Conservation (phyloP, 2,329 filamentous ascomycete species). For the Graphilbum sp. region DNA sequence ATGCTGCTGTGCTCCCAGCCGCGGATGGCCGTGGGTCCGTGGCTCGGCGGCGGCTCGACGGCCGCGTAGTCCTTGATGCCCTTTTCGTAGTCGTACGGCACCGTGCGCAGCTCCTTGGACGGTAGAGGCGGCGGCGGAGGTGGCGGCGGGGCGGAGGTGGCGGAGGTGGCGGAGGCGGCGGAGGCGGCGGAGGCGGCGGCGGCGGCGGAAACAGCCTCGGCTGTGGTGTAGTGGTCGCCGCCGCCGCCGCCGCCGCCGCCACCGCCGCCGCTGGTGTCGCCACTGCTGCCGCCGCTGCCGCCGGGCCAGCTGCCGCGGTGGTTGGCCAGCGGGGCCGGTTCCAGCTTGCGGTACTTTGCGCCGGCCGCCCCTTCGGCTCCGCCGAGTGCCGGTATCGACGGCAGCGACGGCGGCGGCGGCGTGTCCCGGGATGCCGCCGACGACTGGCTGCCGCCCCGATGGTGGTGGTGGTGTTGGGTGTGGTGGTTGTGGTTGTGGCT, state of each 20-base stretch:
- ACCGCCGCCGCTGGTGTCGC: neutral
- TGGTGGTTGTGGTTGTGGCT: too few relatives aligned
- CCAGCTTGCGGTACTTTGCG: slow-evolving; percentile 38
- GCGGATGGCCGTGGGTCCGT: slow-evolving; percentile 37
- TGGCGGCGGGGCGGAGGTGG: neutral
- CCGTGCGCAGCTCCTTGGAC: slow-evolving; percentile 36
- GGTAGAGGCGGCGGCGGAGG: neutral
- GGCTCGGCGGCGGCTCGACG: slow-evolving; percentile 36
- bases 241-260: neutral
- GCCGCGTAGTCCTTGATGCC: slow-evolving; percentile 39
- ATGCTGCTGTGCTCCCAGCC: slow-evolving; percentile 34
- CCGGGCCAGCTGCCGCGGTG: neutral
- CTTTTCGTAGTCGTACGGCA: slow-evolving; percentile 35
- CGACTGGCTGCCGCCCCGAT: too few relatives aligned
- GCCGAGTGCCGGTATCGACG: too few relatives aligned
- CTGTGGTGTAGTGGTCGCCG: neutral
- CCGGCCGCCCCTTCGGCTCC: neutral
- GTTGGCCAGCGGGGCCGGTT: slow-evolving; percentile 26
- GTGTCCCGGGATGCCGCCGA: too few relatives aligned
- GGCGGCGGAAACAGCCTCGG: neutral
- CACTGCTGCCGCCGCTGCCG: neutral
- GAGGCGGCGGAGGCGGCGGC: neutral
- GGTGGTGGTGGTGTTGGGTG: too few relatives aligned
- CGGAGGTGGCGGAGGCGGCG: slow-evolving; percentile 19
- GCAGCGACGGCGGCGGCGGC: too few relatives aligned